Conservation (phyloP, 1,139 yeast species). For the Lodderomyces beijingensis region DNA sequence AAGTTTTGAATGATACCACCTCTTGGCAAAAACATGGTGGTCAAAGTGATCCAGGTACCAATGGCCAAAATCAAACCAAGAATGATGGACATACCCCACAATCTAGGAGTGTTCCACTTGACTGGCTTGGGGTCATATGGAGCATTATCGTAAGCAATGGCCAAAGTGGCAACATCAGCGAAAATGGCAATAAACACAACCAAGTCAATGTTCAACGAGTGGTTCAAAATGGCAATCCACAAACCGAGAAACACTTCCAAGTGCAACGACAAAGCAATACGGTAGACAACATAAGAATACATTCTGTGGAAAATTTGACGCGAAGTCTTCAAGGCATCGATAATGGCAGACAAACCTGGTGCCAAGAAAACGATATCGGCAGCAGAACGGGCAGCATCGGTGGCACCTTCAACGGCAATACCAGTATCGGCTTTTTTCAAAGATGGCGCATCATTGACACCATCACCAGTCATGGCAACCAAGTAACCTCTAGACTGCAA, state of each 20-base stretch:
- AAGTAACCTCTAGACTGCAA: conserved; percentile 89
- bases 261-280: conserved; percentile 90
- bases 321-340: conserved; percentile 90
- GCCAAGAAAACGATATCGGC: conserved; percentile 95
- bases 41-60: conserved; percentile 90
- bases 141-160: conserved; percentile 96
- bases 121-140: conserved; percentile 97
- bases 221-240: conserved; percentile 90
- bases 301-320: conserved; percentile 98
- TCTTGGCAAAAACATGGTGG: conserved; percentile 78
- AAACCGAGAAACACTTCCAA: conserved; percentile 89
- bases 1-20: conserved; percentile 86
- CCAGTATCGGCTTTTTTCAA: conserved; percentile 96
- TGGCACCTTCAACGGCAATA: conserved; percentile 96
- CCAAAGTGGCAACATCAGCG: conserved; percentile 93
- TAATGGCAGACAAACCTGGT: conserved; percentile 92
- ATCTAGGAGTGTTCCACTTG: conserved; percentile 97
- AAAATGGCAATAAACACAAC: conserved; percentile 92
- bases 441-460: conserved; percentile 96
- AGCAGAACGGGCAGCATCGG: conserved; percentile 95
- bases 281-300: conserved; percentile 95
- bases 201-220: conserved; percentile 77
- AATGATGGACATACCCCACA: conserved; percentile 92
- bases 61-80: conserved; percentile 79
- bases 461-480: conserved; percentile 98